Evolutionary conservation across 106 monocot species (phyloP).

Genomic region (Dioscorea zingiberensis): DNA sequence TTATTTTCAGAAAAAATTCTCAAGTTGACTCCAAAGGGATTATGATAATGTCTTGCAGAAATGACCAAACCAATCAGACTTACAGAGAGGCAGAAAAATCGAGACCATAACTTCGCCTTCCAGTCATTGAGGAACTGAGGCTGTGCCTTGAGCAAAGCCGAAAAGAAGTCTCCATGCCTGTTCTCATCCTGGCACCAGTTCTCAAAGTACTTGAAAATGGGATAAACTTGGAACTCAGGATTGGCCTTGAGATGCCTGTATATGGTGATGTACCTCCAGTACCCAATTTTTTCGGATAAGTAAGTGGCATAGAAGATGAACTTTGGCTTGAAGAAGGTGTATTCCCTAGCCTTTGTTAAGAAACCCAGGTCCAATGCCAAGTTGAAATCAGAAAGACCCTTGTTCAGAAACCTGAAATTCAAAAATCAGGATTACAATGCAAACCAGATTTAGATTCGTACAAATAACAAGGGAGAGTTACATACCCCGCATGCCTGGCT

Average conservation of each 20-base stretch:
- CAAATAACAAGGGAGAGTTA: too few species aligned
- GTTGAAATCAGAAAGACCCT: slow-evolving; percentile 95
- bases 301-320: slow-evolving; percentile 98
- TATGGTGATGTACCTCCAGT: slow-evolving; percentile 99
- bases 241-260: slow-evolving; percentile 88
- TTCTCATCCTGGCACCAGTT: slow-evolving; percentile 99
- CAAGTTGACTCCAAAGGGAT: not conserved
- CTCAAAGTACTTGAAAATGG: slow-evolving; percentile 99
- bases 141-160: slow-evolving; percentile 91
- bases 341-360: slow-evolving; percentile 94
- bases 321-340: slow-evolving; percentile 99
- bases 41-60: not conserved
- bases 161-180: slow-evolving; percentile 96
- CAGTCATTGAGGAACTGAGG: slow-evolving; percentile 98
- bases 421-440: too few species aligned
- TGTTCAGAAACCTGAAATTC: slow-evolving; percentile 77
- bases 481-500: slow-evolving; percentile 99
- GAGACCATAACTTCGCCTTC: slow-evolving; percentile 94
- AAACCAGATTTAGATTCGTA: too few species aligned
- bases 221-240: slow-evolving; percentile 82
- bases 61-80: not conserved
- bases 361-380: slow-evolving; percentile 90
- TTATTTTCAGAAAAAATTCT: not conserved
- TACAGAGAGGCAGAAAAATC: slow-evolving; percentile 99
- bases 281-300: slow-evolving; percentile 95